phyloP scores from a whole-genome alignment of 2,329 filamentous ascomycete species.

The Cladosporium halotolerans region DNA sequence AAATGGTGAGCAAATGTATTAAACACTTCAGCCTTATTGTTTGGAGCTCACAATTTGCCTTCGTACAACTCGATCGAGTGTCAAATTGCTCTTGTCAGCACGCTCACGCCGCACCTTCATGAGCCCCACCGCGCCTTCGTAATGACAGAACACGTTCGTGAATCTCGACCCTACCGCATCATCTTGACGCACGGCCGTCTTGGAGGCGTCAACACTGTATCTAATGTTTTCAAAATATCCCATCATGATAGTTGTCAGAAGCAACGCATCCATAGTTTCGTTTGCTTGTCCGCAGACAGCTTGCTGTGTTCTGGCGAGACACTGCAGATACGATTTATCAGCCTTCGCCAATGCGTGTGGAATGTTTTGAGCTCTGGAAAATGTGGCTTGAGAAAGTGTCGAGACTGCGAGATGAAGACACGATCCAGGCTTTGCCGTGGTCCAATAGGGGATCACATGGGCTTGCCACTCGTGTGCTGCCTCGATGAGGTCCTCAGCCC shows the following conservation, averaged over 20 bases:
- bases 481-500: constrained; percentile 17
- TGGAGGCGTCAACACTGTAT: constrained; percentile 3
- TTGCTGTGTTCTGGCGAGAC: constrained; percentile 14
- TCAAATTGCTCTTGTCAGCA: constrained; percentile 8
- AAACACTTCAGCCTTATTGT: constrained; percentile 12
- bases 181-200: neutral
- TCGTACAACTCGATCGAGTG: constrained; percentile 4
- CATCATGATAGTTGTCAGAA: constrained; percentile 22
- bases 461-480: constrained; percentile 20
- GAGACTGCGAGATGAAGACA: constrained; percentile 19
- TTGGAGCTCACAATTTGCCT: constrained; percentile 1
- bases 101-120: constrained; percentile 16
- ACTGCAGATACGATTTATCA: constrained; percentile 12
- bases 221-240: constrained; percentile 16
- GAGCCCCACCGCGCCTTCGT: constrained; percentile 19
- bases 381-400: constrained; percentile 20
- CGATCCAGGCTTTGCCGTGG: constrained; percentile 12
- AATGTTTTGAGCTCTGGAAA: constrained; percentile 16
- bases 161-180: constrained; percentile 5
- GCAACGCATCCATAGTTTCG: constrained; percentile 19
- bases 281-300: constrained; percentile 16
- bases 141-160: constrained; percentile 17
- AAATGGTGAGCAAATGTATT: constrained; percentile 13
- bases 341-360: constrained; percentile 12
- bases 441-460: constrained; percentile 15